Conservation (phyloP, 495 filamentous ascomycete species). For the Tuber borchii region DNA sequence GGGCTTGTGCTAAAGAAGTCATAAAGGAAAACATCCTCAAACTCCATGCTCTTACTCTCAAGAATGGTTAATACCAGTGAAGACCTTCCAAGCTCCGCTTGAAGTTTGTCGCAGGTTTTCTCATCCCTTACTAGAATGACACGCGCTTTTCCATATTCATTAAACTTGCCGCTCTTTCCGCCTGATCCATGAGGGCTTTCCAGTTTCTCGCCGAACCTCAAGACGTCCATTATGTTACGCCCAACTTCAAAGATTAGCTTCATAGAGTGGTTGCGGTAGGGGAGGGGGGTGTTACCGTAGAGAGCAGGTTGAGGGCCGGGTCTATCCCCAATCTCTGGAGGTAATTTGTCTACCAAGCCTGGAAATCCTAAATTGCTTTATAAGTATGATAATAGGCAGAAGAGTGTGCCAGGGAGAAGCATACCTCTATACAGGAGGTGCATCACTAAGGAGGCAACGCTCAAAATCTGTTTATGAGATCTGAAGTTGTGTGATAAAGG, state of each 20-base stretch:
- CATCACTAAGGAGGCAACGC: constrained; percentile 43
- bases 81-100: too few relatives aligned
- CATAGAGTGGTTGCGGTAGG: neutral
- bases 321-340: constrained; percentile 44
- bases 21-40: too few relatives aligned
- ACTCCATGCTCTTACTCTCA: too few relatives aligned
- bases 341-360: constrained; percentile 45
- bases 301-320: constrained; percentile 45
- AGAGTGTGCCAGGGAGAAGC: neutral
- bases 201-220: constrained; percentile 19
- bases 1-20: too few relatives aligned
- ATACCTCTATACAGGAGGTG: constrained; percentile 12
- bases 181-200: constrained; percentile 33
- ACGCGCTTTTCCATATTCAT: too few relatives aligned
- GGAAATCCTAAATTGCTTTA: constrained; percentile 41
- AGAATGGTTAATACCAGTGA: too few relatives aligned
- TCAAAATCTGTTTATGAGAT: constrained; percentile 48
- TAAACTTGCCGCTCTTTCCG: constrained; percentile 25
- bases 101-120: too few relatives aligned
- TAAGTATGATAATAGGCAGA: neutral
- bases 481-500: constrained; percentile 45
- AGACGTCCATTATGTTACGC: too few relatives aligned
- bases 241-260: constrained; percentile 3
- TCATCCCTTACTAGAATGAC: too few relatives aligned
- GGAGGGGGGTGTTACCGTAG: constrained; percentile 36